These are phyloP conservation scores for peach (Prunus persica) DNA, from an alignment of 306 rosid genomes.

Conservation along the genomic window Prunus_persica_NCBIv2 NC_034014.1:24320501-24321000, in stretches of 20 bases:
- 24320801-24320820: conserved; percentile 4
- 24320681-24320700: background rate
- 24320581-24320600: background rate
- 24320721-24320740: conserved; percentile 12
- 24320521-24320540: background rate
- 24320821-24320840: conserved; percentile 15
- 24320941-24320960: conserved; percentile 38
- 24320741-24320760: conserved; percentile 24
- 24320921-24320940: conserved; percentile 16
- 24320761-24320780: conserved; percentile 15
- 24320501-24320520: background rate
- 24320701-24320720: conserved; percentile 10
- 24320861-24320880: conserved; percentile 25
- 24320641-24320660: background rate
- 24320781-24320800: conserved; percentile 2
- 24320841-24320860: conserved; percentile 33
- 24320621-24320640: conserved; percentile 19
- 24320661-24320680: background rate
- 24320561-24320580: background rate
- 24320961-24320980: conserved; percentile 18
- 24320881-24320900: conserved; percentile 25
- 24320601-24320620: background rate
- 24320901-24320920: conserved; percentile 6
- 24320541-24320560: background rate
- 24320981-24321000: conserved; percentile 16